Conservation (phyloP, 495 filamentous ascomycete species). For the Daldinia caldariorum region DNA sequence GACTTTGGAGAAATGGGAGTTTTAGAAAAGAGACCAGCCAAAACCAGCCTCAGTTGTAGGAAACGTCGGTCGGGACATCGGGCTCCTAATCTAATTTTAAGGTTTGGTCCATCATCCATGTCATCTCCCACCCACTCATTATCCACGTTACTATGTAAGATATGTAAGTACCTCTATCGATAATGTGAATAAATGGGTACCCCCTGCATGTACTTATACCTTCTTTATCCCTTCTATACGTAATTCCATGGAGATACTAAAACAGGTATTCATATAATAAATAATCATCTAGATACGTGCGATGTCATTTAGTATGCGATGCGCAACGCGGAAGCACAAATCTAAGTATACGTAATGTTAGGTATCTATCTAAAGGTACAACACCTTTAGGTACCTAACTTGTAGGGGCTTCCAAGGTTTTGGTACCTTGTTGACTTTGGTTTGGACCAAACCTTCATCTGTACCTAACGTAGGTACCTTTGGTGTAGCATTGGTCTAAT, state of each 20-base stretch:
- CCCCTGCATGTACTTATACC: background rate
- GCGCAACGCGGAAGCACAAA: background rate
- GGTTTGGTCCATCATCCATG: conserved; percentile 14
- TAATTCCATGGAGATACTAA: too few species aligned
- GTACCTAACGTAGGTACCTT: background rate
- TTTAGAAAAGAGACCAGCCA: conserved; percentile 4
- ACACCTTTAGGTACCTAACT: too few species aligned
- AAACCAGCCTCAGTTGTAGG: conserved; percentile 22
- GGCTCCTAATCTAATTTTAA: conserved; percentile 36
- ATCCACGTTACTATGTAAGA: too few species aligned
- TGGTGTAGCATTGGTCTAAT: background rate
- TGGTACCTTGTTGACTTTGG: too few species aligned
- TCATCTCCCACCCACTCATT: conserved; percentile 16
- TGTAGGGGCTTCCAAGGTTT: too few species aligned
- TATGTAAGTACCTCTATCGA: conserved; percentile 11
- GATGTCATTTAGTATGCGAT: too few species aligned
- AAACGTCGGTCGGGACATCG: conserved; percentile 36
- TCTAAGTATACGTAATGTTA: background rate
- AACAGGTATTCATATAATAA: too few species aligned
- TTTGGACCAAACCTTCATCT: background rate
- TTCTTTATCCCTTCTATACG: too few species aligned
- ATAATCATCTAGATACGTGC: too few species aligned
- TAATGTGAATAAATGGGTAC: too few species aligned
- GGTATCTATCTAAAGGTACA: too few species aligned
- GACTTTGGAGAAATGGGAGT: conserved; percentile 20